Base-by-base conservation (phyloP, 768 basidiomycete genomes). In the Pleurotus ostreatus region DNA sequence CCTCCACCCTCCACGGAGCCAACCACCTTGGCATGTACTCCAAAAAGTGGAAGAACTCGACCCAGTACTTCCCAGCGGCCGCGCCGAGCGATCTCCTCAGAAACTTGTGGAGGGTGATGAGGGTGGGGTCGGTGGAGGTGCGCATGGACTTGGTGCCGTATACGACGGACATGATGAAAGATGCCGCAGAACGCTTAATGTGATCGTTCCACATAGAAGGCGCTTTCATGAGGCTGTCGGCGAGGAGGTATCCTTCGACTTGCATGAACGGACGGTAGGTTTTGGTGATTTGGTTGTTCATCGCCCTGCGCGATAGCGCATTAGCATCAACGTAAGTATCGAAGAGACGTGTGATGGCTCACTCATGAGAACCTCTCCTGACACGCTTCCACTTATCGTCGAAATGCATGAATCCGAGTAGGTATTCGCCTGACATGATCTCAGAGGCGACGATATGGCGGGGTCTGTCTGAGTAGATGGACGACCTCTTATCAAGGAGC, bases 41-140 rank as follows among this genome's bases (percentile, higher is more conserved):
- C 64, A 76, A 66, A 56, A 62, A 67, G 2, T 71, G 67, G 51
- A 75, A 70, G 48, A 69, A 64, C 55, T 75, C 74, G 20, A 74
- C 73, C 22, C 71, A 34, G 57, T 69, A 68, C 25, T 66, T 63
- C 2, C 76, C 76, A 38, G 74, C 75, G 7, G 66, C 65, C 2
- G 76, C 71, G 8, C 61, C 61, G 12, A 68, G 68, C 13, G 74
- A 54, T 7, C 71, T 37, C 6, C 59, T 45, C 8, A 67, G 59
- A 30, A 68, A 61, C 11, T 57, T 53, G 22, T 57, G 58, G 51
- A 66, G 55, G 11, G 53, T 38, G 38, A 53, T 41, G 9, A 53
- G 51, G 15, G 71, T 67, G 3, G 71, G 69, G 58, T 63, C 65
- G 66, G 67, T 69, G 61, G 70, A 71, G 39, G 13, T 43, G n/a